Evolutionary conservation across 2,329 filamentous ascomycete species (phyloP).

Genomic region (Colletotrichum salicis): DNA sequence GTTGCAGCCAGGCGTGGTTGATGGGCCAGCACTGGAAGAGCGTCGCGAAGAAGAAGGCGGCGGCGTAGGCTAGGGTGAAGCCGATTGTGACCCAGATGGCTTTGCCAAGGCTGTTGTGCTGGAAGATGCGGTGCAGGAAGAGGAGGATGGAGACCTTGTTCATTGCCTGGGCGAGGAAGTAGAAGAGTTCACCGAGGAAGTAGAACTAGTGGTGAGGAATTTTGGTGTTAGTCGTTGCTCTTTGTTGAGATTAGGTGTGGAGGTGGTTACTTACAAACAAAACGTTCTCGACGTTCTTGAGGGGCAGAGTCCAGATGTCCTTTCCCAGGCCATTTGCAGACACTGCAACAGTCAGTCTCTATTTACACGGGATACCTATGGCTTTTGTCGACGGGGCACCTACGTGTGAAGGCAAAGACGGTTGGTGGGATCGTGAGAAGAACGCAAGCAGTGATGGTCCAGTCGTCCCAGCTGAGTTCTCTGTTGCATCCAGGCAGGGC

Average conservation of each 20-base stretch:
- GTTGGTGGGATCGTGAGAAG: conserved; percentile 42
- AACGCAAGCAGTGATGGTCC: conserved; percentile 44
- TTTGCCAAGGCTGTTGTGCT: conserved; percentile 24
- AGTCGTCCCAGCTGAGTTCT: conserved; percentile 50
- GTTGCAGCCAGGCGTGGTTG: conserved; percentile 16
- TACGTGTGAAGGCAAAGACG: not conserved
- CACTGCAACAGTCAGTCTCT: conserved; percentile 40
- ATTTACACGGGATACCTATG: not conserved
- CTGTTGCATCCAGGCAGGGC: conserved; percentile 40
- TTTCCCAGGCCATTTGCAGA: conserved; percentile 45
- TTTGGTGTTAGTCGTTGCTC: not conserved
- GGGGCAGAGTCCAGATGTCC: conserved; percentile 47
- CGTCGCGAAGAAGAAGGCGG: conserved; percentile 18
- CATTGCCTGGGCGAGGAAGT: conserved; percentile 43
- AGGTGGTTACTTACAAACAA: conserved; percentile 40
- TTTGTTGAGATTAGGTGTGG: no score
- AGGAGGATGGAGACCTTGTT: conserved; percentile 46
- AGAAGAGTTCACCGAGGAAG: conserved; percentile 44
- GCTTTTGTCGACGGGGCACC: not conserved
- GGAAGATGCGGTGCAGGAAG: conserved; percentile 46
- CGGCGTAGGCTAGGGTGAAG: not conserved
- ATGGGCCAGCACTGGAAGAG: conserved; percentile 24
- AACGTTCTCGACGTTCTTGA: conserved; percentile 36
- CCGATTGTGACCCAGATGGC: conserved; percentile 19
- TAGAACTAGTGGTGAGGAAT: conserved; percentile 37